Evolutionary conservation across 2,329 filamentous ascomycete genomes (phyloP).

Genomic region (Thelonectria olida): DNA sequence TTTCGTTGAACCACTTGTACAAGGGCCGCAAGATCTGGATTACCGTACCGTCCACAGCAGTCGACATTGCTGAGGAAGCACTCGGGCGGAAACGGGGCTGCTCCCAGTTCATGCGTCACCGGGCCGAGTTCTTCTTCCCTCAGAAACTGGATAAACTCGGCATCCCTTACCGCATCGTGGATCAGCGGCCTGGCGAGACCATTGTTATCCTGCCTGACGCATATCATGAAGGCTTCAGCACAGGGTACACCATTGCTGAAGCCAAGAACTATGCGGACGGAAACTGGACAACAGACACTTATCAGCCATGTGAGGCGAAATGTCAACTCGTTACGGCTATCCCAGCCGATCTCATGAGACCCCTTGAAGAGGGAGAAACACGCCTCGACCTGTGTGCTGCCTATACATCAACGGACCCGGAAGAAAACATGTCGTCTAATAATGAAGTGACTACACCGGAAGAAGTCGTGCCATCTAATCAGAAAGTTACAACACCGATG

Average conservation of each 20-base stretch:
- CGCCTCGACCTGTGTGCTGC: conserved; percentile 46
- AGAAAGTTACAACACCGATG: conserved; percentile 15
- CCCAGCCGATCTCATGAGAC: conserved; percentile 46
- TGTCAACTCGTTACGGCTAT: conserved; percentile 49
- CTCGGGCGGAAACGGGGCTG: conserved; percentile 46
- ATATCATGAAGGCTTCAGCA: conserved; percentile 53
- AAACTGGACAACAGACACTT: conserved; percentile 47
- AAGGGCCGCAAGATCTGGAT: conserved; percentile 53
- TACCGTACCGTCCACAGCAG: conserved; percentile 48
- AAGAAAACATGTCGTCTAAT: background rate
- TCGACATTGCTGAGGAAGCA: conserved; percentile 46
- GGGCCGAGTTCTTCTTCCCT: conserved; percentile 52
- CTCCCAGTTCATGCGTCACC: conserved; percentile 53
- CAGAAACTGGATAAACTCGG: conserved; percentile 50
- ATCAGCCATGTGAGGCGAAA: conserved; percentile 46
- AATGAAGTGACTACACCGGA: conserved; percentile 13
- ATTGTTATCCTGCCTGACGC: conserved; percentile 52
- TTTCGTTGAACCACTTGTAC: conserved; percentile 51
- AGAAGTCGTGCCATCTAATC: background rate
- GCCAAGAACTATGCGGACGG: conserved; percentile 52
- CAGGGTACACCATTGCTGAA: conserved; percentile 52
- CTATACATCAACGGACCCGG: conserved; percentile 23
- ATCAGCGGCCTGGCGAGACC: conserved; percentile 51
- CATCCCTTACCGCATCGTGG: conserved; percentile 49
- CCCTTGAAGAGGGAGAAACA: conserved; percentile 43